These are phyloP conservation scores for Russula compacta DNA, from an alignment of 768 basidiomycete species.

Conservation along the genomic window DNA sequence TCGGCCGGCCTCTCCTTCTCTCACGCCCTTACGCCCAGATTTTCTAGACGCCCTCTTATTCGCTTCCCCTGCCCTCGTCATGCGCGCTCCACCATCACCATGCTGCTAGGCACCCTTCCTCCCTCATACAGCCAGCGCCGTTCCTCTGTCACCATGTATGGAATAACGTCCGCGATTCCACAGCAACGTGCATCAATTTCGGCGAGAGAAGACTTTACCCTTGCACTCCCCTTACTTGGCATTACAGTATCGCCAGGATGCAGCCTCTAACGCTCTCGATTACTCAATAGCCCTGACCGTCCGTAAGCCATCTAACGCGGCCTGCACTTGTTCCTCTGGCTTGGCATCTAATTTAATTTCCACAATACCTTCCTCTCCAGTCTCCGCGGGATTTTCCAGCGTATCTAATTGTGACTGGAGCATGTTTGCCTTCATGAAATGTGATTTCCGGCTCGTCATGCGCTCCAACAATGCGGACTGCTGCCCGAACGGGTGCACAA, in stretches of 20 bases:
- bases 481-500: conserved; percentile 69
- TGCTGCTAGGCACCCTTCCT: too few species aligned
- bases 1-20: too few species aligned
- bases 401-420: conserved; percentile 68
- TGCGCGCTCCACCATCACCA: too few species aligned
- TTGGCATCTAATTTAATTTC: conserved; percentile 43
- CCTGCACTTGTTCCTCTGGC: conserved; percentile 48
- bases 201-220: too few species aligned
- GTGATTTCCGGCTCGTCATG: conserved; percentile 54
- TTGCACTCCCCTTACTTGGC: too few species aligned
- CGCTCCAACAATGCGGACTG: conserved; percentile 48
- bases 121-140: too few species aligned
- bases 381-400: conserved; percentile 50
- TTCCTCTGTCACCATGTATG: too few species aligned
- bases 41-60: too few species aligned
- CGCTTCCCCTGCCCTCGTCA: too few species aligned
- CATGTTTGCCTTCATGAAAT: conserved; percentile 83
- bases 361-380: conserved; percentile 59
- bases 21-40: too few species aligned
- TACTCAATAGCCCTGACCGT: conserved; percentile 4
- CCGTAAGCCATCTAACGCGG: conserved; percentile 36
- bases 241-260: background rate
- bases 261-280: background rate
- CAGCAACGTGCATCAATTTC: too few species aligned
- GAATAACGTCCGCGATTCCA: too few species aligned